These are phyloP conservation scores for Puccinia novopanici DNA, from an alignment of 1,284 basidiomycete genomes.

Conservation along the genomic window DNA sequence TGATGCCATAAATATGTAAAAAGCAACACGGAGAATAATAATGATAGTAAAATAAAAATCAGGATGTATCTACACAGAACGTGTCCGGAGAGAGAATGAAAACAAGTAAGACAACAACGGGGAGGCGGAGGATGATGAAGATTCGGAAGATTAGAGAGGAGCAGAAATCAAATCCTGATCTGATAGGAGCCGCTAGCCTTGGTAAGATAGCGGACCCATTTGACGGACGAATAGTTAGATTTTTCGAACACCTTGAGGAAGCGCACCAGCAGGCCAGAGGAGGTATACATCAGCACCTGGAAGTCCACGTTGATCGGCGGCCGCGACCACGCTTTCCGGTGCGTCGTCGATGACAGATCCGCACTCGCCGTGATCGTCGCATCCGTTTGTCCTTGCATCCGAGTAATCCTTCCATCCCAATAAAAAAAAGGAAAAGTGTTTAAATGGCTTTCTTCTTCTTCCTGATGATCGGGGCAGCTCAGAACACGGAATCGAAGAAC, in stretches of 20 bases:
- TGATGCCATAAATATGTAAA: too few species aligned
- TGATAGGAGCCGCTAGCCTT: conserved; percentile 52
- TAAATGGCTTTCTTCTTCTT: too few species aligned
- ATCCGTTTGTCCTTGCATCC: conserved; percentile 90
- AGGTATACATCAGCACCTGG: conserved; percentile 96
- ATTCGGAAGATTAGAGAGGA: not conserved
- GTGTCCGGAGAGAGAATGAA: too few species aligned
- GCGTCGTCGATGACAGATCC: conserved; percentile 79
- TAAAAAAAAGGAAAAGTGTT: not conserved
- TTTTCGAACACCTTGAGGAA: conserved; percentile 99
- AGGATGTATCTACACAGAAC: too few species aligned
- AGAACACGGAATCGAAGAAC: conserved; percentile 59
- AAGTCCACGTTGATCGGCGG: conserved; percentile 98
- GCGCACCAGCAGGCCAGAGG: conserved; percentile 89
- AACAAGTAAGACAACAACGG: too few species aligned
- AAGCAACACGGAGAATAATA: too few species aligned
- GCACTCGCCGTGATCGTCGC: conserved; percentile 81
- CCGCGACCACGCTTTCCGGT: conserved; percentile 89
- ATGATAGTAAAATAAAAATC: too few species aligned
- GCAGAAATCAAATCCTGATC: conserved; percentile 34
- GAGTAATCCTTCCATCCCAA: conserved; percentile 70
- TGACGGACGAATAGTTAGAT: conserved; percentile 73
- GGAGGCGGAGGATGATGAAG: too few species aligned
- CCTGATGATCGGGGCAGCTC: too few species aligned
- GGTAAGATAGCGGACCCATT: conserved; percentile 57